A percentile compares a stretch with the other conserved stretches of the same genome.
These are phyloP conservation scores for Cenchrus fungigraminus DNA, from an alignment of 176 grass and related monocot species.

Conservation along the genomic window DNA sequence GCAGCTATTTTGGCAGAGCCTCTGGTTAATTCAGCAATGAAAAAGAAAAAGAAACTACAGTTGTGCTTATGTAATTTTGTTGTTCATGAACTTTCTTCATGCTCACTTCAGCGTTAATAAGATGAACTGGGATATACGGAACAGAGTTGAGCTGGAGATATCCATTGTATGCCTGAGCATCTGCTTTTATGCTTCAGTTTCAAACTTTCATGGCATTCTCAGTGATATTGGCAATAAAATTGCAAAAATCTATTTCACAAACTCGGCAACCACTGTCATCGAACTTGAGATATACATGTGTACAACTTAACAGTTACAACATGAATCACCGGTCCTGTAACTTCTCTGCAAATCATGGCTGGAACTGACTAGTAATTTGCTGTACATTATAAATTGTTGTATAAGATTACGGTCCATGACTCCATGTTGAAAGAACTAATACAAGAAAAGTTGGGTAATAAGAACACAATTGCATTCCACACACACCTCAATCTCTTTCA, in stretches of 20 bases:
- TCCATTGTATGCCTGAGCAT: neutral
- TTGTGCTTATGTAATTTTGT: neutral
- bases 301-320: neutral
- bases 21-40: neutral
- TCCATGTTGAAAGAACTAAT: neutral
- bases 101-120: neutral
- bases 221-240: neutral
- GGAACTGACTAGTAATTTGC: neutral
- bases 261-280: neutral
- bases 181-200: neutral
- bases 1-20: neutral
- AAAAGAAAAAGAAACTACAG: neutral
- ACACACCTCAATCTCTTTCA: neutral
- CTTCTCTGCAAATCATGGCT: neutral
- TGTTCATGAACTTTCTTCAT: neutral
- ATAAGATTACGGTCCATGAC: neutral
- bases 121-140: neutral
- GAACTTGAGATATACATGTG: neutral
- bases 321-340: neutral
- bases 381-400: neutral
- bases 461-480: slow-evolving; percentile 7
- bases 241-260: neutral
- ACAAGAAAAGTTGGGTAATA: neutral
- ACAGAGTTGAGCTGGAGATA: neutral
- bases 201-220: neutral